Conservation (phyloP, 352 stramenopile genomes). For the Thalassiosira mediterranea region DNA sequence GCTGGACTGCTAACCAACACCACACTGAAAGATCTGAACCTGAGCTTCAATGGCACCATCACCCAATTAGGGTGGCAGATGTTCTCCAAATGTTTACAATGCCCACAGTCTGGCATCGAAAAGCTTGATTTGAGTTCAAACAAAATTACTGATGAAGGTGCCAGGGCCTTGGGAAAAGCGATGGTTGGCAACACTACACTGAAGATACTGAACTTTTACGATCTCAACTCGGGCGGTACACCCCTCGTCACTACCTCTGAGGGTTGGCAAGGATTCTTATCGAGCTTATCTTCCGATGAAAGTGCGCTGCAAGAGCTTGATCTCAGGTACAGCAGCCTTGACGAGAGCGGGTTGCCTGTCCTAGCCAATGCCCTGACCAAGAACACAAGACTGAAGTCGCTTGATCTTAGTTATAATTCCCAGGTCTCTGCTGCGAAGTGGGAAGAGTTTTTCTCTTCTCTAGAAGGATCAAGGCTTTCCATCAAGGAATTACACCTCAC, state of each 20-base stretch:
- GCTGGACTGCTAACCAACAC: background rate
- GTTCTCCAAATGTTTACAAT: background rate
- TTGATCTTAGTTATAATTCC: conserved; percentile 4
- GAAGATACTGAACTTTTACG: background rate
- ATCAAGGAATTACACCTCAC: background rate
- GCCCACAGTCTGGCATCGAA: conserved; percentile 1
- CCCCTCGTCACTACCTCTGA: background rate
- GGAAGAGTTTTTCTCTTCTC: background rate
- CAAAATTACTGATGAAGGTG: conserved; percentile 1
- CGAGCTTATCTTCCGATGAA: background rate
- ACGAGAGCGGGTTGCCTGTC: background rate
- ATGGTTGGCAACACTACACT: background rate
- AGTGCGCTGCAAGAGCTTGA: background rate
- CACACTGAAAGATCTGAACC: conserved; percentile 3
- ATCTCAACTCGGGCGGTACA: background rate
- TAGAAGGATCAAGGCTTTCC: background rate
- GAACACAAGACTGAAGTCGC: background rate
- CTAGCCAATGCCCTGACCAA: background rate
- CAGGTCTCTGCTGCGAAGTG: background rate
- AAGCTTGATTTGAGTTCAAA: background rate
- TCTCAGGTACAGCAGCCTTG: background rate
- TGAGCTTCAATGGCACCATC: background rate
- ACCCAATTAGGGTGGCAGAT: background rate
- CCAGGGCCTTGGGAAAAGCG: background rate
- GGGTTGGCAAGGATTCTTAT: conserved; percentile 1